Conservation (phyloP, 495 filamentous ascomycete species). For the Podospora conica region DNA sequence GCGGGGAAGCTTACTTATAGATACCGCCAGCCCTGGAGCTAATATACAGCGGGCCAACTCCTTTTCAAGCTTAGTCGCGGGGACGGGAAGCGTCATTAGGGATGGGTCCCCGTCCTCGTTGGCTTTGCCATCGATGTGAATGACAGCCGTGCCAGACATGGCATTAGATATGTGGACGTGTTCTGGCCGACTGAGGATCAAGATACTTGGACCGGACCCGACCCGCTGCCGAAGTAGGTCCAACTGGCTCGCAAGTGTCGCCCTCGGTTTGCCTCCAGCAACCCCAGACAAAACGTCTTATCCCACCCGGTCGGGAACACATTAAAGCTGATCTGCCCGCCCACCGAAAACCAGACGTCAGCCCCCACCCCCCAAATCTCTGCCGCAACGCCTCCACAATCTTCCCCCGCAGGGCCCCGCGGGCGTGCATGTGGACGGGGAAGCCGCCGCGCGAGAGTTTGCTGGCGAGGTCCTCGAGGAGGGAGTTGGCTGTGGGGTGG, state of each 20-base stretch:
- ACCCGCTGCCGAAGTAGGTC: no score
- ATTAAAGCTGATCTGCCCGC: constrained; percentile 97
- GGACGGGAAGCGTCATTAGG: constrained; percentile 17
- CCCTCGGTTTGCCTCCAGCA: no score
- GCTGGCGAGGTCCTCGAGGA: no score
- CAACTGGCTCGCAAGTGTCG: no score
- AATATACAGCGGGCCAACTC: constrained; percentile 46
- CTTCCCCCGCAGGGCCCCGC: constrained; percentile 61
- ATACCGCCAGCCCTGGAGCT: constrained; percentile 27
- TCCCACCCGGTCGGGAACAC: constrained; percentile 97
- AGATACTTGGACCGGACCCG: neutral
- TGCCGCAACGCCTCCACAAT: constrained; percentile 70
- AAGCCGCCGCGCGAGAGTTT: no score
- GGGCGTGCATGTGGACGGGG: no score
- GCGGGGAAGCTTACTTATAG: constrained; percentile 56
- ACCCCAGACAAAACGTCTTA: constrained; percentile 93
- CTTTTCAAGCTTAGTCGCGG: constrained; percentile 38
- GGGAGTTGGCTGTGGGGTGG: no score
- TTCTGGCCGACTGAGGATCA: neutral
- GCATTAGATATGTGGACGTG: neutral
- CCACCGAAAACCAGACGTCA: constrained; percentile 95
- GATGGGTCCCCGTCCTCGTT: constrained; percentile 22
- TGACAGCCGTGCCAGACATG: neutral
- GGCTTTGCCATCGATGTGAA: neutral
- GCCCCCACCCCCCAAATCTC: constrained; percentile 72